Evolutionary conservation across 306 rosid genomes (phyloP), one percentile per base, ranked within the genome.

Genomic region (Pyrus pyrifolia): DNA sequence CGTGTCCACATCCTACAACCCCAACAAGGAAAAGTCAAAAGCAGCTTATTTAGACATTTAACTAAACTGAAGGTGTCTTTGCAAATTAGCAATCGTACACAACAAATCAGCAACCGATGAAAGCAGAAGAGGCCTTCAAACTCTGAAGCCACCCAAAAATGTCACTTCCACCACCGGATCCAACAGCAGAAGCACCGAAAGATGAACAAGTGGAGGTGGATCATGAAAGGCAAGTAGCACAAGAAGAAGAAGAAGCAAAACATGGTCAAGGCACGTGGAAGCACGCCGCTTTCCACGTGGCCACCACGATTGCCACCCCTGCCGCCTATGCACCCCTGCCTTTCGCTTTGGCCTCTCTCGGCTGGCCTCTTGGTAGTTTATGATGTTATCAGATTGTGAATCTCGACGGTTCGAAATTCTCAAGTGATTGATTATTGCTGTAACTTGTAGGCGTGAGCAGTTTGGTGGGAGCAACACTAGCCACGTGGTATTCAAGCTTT

Each of bases 251-350:
- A 15, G 81, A 1, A 46, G 74, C 9, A 22, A 63, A 49, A 52
- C 70, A 6, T 25, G 81, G 83, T 35, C 75, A 59, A 78, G 94
- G 94, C 77, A 87, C 94, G 65, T 86, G 94, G 97, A 88, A 83
- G 86, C 90, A 91, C 49, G 97, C 90, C 2, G 93, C 93, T 74
- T 89, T 89, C 45, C 94, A 91, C 79, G 84, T 91, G 4, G 94
- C 93, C 59, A 89, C 97, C 21, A 91, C 97, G 27, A 85, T 91
- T 77, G 93, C 94, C 45, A 91, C 97, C 0, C 92, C 97, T 31
- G 94, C 93, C 35, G 94, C 97, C 78, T 91, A 86, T 74, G 91
- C 97, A 31, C 91, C 93, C 49, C 78, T 91, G 71, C 97, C 94
- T 44, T 91, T 91, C 25, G 94, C 97, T 77, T 87, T 91, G 9